Evolutionary conservation across 2,329 filamentous ascomycete genomes (phyloP).

Genomic region (Aquanectria penicillioides): DNA sequence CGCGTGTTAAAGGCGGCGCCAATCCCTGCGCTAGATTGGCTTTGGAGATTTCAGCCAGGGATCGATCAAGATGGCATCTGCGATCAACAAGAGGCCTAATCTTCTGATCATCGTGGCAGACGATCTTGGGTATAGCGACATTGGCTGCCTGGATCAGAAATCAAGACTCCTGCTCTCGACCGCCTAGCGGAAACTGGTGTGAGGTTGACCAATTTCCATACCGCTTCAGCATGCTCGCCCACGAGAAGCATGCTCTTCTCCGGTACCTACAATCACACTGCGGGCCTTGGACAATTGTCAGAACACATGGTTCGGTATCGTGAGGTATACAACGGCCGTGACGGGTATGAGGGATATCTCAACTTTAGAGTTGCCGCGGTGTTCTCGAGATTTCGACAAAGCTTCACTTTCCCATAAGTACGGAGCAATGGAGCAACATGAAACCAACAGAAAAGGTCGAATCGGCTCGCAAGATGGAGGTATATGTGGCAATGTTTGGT

Average conservation of each 20-base stretch:
- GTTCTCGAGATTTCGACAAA: no score
- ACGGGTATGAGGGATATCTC: background rate
- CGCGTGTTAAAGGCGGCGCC: no score
- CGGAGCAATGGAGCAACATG: no score
- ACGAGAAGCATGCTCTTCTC: constrained; percentile 69
- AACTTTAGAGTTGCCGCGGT: background rate
- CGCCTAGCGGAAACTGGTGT: constrained; percentile 54
- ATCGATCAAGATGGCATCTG: no score
- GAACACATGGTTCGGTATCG: constrained; percentile 48
- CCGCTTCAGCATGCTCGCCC: constrained; percentile 67
- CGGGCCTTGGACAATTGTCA: constrained; percentile 62
- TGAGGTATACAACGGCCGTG: background rate
- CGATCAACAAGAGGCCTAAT: constrained; percentile 37
- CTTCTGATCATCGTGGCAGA: constrained; percentile 44
- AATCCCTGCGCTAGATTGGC: no score
- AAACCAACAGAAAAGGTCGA: no score
- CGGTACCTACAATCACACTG: constrained; percentile 66
- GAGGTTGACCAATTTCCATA: constrained; percentile 67
- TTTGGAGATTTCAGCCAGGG: no score
- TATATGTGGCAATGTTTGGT: no score
- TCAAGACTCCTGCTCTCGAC: constrained; percentile 66
- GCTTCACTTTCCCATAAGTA: no score
- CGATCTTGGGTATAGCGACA: constrained; percentile 42
- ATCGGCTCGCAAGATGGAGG: no score
- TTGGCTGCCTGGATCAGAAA: constrained; percentile 62